Evolutionary conservation across 2,329 filamentous ascomycete species (phyloP), one percentile per base, ranked within the genome.

Genomic region (Hymenoscyphus linearis): DNA sequence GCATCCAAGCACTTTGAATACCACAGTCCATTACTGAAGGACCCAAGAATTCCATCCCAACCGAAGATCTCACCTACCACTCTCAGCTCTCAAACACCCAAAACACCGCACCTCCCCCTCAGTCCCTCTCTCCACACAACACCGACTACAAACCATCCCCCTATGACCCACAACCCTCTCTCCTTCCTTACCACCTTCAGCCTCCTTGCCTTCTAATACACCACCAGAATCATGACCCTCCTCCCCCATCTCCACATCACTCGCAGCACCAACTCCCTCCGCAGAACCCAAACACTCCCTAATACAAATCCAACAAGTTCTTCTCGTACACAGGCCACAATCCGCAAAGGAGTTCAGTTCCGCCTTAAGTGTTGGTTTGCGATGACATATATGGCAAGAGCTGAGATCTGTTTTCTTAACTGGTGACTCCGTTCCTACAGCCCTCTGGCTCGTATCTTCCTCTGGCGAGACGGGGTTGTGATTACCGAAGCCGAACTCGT

Each of bases 231-330:
- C 57, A 54, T 61, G 59, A 34, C 57, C 65, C 40, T 34, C 52
- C 52, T 55, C 52, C 34, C 52, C 54, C 54, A 61, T 52, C 31
- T 55, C 62, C 18, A 31, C 57, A 44, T 57, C 64, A 9, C 54
- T 57, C 13, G 57, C 65, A 44, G 75, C 75, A 10, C 56, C 65
- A 44, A 75, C 75, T 5, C 56, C 56, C 25, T 25, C 56, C 27
- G 40, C 57, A 77, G 79, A 81, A 2, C 82, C 82, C 13, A 80
- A 75, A 67, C 87, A 90, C 66, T 84, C 77, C 27, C 87, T 76
- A 52, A 88, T 82, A 71, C 87, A 90, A n/a, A 90, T 79, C 69
- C 82, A 89, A 71, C 87, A 90, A 0, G 86, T 83, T 50, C 85
- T 78, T 64, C 82, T 76, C 10, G 79, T 77, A 69, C 87, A 90